Conservation (phyloP, 1,139 yeast species). For the Debaryomyces nepalensis region DNA sequence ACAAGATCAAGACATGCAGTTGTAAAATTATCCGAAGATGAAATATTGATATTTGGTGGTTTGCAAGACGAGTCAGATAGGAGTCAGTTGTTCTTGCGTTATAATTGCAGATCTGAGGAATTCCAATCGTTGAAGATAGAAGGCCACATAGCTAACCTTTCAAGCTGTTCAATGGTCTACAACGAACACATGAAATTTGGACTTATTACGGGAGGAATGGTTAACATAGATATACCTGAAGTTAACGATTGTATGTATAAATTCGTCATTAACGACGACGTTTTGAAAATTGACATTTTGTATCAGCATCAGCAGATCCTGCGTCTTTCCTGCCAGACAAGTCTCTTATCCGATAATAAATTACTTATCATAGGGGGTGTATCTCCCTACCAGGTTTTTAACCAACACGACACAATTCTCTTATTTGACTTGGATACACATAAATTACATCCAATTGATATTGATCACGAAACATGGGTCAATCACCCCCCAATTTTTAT, state of each 20-base stretch:
- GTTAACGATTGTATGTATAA: conserved; percentile 40
- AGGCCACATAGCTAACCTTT: conserved; percentile 24
- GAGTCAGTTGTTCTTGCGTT: conserved; percentile 24
- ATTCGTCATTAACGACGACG: conserved; percentile 29
- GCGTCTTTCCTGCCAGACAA: conserved; percentile 54
- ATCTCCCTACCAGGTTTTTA: conserved; percentile 42
- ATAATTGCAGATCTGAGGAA: conserved; percentile 23
- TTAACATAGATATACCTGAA: conserved; percentile 31
- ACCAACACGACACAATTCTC: conserved; percentile 41
- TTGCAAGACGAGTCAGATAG: conserved; percentile 15
- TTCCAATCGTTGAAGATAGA: conserved; percentile 21
- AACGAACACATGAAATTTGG: conserved; percentile 38
- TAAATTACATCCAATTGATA: conserved; percentile 27
- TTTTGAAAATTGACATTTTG: conserved; percentile 14
- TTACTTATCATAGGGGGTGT: conserved; percentile 67
- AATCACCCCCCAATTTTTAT: conserved; percentile 55
- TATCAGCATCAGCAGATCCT: conserved; percentile 18
- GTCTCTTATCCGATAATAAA: conserved; percentile 27
- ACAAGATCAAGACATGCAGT: conserved; percentile 61
- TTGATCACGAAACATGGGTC: conserved; percentile 41
- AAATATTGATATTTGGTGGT: conserved; percentile 63
- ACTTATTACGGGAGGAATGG: conserved; percentile 60
- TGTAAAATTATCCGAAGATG: conserved; percentile 33
- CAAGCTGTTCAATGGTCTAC: conserved; percentile 42
- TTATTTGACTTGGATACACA: conserved; percentile 30